Conservation (phyloP, 306 rosid species). For the Vicia villosa region DNA sequence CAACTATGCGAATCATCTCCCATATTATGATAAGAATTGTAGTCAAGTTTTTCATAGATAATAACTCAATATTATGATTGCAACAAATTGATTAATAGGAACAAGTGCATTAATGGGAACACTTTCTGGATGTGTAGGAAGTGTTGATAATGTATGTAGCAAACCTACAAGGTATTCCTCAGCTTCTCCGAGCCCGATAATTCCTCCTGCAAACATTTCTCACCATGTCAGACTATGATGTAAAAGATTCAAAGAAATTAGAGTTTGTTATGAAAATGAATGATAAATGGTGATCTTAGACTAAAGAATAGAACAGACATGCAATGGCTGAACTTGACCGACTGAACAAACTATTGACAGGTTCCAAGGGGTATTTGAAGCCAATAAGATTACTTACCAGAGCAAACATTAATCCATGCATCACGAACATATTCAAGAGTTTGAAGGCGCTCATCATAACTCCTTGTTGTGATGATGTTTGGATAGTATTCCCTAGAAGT, state of each 20-base stretch:
- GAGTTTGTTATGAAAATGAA: background rate
- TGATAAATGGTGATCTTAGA: conserved; percentile 4
- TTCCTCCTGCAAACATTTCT: conserved; percentile 71
- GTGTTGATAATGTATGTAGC: conserved; percentile 91
- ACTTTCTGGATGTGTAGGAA: conserved; percentile 96
- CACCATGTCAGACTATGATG: conserved; percentile 22
- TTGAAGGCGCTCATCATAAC: conserved; percentile 87
- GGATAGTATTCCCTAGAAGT: conserved; percentile 97
- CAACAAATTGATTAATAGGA: conserved; percentile 54
- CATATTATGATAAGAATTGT: conserved; percentile 53
- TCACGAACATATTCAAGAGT: conserved; percentile 90
- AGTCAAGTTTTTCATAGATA: conserved; percentile 3
- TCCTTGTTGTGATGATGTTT: conserved; percentile 88
- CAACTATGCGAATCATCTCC: conserved; percentile 99
- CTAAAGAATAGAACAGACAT: background rate
- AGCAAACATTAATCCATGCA: conserved; percentile 95
- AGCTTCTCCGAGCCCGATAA: conserved; percentile 96
- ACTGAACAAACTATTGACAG: too few relatives aligned
- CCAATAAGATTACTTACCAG: conserved; percentile 56
- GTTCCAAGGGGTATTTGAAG: conserved; percentile 18
- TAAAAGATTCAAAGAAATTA: background rate
- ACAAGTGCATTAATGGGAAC: conserved; percentile 92
- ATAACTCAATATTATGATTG: conserved; percentile 12
- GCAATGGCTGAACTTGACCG: too few relatives aligned
- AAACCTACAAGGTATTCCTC: conserved; percentile 95